A percentile compares a stretch with the other conserved stretches of the same genome.
Evolutionary conservation across 805 yeast genomes (phyloP).

Genomic region (Myxozyma vanderwaltii): DNA sequence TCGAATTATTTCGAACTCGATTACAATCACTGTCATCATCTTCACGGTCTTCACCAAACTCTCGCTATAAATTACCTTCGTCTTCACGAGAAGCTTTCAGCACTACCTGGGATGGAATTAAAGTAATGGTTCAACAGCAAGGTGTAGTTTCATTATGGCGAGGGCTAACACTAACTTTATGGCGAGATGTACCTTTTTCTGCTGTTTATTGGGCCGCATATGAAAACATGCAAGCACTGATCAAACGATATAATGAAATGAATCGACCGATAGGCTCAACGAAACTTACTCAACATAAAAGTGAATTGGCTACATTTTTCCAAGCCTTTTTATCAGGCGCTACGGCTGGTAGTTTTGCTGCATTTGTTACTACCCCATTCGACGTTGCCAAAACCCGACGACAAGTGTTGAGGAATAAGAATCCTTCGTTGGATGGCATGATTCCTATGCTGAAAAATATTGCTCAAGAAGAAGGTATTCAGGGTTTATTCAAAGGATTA

Average conservation of each 20-base stretch:
- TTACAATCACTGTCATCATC: conserved; percentile 66
- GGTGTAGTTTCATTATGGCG: conserved; percentile 74
- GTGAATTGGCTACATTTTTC: conserved; percentile 39
- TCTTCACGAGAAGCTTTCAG: conserved; percentile 42
- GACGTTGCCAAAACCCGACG: conserved; percentile 95
- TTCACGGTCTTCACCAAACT: neutral
- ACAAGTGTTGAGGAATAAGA: conserved; percentile 53
- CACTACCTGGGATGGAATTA: conserved; percentile 55
- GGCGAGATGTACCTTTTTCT: conserved; percentile 97
- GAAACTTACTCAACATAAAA: neutral
- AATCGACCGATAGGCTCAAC: neutral
- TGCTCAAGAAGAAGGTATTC: conserved; percentile 69
- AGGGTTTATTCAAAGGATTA: conserved; percentile 84
- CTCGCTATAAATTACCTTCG: conserved; percentile 3
- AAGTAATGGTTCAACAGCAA: conserved; percentile 50
- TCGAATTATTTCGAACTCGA: conserved; percentile 84
- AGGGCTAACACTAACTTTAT: conserved; percentile 83
- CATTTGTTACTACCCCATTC: conserved; percentile 87
- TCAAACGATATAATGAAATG: conserved; percentile 9
- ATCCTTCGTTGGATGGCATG: conserved; percentile 50
- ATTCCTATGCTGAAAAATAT: conserved; percentile 66
- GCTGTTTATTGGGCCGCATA: conserved; percentile 79
- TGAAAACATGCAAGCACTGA: conserved; percentile 24
- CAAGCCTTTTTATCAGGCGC: conserved; percentile 75
- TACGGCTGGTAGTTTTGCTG: conserved; percentile 80